Evolutionary conservation across 78 protist species (phyloP), one percentile per base, ranked within the genome.

Genomic region (Dictyostelium capitatum): DNA sequence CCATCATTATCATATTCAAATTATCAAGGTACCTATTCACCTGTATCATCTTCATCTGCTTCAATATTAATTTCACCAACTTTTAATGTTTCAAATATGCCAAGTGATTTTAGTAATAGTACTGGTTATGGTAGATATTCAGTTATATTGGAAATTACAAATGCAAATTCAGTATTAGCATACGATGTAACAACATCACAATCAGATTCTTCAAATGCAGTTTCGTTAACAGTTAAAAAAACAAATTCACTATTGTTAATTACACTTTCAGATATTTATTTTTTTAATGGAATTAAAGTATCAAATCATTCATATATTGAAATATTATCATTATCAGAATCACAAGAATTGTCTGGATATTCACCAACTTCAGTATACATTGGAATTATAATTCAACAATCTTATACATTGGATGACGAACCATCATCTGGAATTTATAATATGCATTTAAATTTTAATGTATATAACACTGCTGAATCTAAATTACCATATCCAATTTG

Each of bases 221-320:
- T 67, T 23, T 23, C 30, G 9, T 67, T 67, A 2, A 67, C 15
- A 14, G 30, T 25, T 32, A 67, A 67, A 20, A 32, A 67, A 32
- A 32, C 75, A 67, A 14, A 67, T 67, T 67, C 75, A 28, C 30
- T 67, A 6, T 5, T 67, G 2, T 67, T 67, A 32, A 23, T 67
- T 67, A 67, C 43, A 25, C 30, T 67, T 30, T 67, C 75, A 32
- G 75, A 67, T 32, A 28, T 67, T 6, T 67, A 67, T 30, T 3
- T 14, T 32, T 67, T 67, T 14, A 67, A 67, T 67, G 43, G 14
- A 32, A 23, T 47, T 6, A 32, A 15, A 0, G 75, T 67, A 32
- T 23, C 75, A 32, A 67, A 67, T 67, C 75, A 67, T 67, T 32
- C 41, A 32, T 23, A 67, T 67, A 20, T 23, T 67, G 50, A 67